A percentile compares a stretch with the other conserved stretches of the same genome.
These are phyloP conservation scores for Nematodospora anomalae DNA, from an alignment of 1,139 yeast species.

Conservation along the genomic window DNA sequence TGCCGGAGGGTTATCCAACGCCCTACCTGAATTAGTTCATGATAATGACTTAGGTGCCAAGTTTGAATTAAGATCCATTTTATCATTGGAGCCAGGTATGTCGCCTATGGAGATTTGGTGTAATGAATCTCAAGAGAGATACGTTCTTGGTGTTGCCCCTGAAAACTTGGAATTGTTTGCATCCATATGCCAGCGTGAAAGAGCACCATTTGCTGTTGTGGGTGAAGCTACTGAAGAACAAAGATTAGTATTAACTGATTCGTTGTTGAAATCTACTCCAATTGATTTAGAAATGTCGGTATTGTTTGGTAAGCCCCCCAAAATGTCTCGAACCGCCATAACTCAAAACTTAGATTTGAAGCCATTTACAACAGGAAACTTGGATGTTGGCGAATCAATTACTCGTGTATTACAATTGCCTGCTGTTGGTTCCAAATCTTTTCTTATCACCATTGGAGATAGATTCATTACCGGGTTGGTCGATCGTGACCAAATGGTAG, in stretches of 20 bases:
- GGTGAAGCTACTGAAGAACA: conserved; percentile 91
- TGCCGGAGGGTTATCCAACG: conserved; percentile 98
- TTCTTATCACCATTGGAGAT: conserved; percentile 95
- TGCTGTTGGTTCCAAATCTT: conserved; percentile 91
- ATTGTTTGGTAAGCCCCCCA: conserved; percentile 97
- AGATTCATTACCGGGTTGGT: conserved; percentile 94
- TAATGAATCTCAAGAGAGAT: conserved; percentile 98
- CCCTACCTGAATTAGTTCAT: conserved; percentile 95
- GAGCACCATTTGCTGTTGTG: conserved; percentile 94
- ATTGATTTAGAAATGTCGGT: conserved; percentile 96
- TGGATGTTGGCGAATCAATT: conserved; percentile 62
- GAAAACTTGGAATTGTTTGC: conserved; percentile 72
- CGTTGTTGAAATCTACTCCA: conserved; percentile 73
- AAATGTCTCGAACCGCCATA: conserved; percentile 77
- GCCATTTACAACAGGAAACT: conserved; percentile 36
- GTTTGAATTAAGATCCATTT: conserved; percentile 87
- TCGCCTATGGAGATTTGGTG: conserved; percentile 99
- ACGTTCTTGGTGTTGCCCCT: conserved; percentile 88
- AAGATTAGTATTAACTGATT: conserved; percentile 78
- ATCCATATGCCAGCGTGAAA: conserved; percentile 86
- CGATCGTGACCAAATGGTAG: conserved; percentile 98
- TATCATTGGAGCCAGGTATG: conserved; percentile 96
- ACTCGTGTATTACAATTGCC: conserved; percentile 86
- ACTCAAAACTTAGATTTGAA: conserved; percentile 62
- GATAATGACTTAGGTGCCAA: conserved; percentile 94